A percentile compares a stretch with the other conserved stretches of the same genome.
Conservation (phyloP, 2,329 filamentous ascomycete species). For the Emergomyces africanus region DNA sequence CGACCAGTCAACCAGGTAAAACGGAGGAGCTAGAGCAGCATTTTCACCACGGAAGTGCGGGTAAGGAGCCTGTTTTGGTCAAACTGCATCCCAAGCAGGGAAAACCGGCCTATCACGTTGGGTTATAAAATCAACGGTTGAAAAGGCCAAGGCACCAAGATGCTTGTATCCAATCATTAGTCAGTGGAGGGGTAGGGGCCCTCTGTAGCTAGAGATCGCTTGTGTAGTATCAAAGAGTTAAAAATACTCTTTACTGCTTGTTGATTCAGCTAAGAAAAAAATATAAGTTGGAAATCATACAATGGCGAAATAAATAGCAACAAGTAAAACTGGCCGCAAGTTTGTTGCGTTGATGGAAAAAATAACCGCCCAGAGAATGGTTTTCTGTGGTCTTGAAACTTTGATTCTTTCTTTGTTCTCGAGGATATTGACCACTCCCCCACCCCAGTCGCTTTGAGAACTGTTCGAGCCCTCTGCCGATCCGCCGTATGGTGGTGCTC, state of each 20-base stretch:
- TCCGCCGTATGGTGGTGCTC: neutral
- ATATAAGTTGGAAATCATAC: neutral
- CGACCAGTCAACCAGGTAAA: neutral
- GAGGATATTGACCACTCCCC: no score
- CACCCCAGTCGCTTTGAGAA: no score
- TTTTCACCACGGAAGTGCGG: slow-evolving; percentile 1
- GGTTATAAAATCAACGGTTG: neutral
- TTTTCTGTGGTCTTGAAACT: no score
- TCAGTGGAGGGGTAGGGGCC: neutral
- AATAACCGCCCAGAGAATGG: no score
- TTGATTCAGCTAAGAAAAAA: no score
- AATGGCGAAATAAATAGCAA: neutral
- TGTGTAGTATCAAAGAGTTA: no score
- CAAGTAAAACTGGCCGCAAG: no score
- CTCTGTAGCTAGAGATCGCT: no score
- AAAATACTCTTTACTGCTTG: no score
- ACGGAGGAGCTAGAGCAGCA: neutral
- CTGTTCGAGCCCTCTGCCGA: neutral
- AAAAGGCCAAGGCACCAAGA: neutral
- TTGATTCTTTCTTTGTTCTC: neutral
- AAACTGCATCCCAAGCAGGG: neutral
- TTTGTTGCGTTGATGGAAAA: no score
- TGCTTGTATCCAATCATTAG: neutral
- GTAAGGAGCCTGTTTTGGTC: slow-evolving; percentile 1
- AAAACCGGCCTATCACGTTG: neutral